These are phyloP conservation scores for Fusarium sp. DNA, from an alignment of 2,329 filamentous ascomycete species.

Conservation along the genomic window DNA sequence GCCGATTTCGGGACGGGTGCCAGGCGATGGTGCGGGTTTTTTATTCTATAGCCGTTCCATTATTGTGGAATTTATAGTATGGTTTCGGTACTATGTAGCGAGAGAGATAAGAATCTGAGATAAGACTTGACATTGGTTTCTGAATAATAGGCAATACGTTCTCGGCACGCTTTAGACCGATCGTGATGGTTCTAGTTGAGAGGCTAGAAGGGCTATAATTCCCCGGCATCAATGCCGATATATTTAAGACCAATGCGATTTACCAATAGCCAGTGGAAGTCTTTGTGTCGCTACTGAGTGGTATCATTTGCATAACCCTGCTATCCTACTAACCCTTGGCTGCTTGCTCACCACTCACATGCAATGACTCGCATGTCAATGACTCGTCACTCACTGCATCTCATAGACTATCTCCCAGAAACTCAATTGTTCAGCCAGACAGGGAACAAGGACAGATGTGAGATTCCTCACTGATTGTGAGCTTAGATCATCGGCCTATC, in stretches of 20 bases:
- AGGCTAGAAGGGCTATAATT: not conserved
- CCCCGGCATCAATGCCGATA: not conserved
- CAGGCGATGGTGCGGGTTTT: not conserved
- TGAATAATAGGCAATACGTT: not conserved
- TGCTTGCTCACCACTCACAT: not conserved
- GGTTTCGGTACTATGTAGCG: not conserved
- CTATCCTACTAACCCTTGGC: too few species aligned
- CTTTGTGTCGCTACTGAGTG: too few species aligned
- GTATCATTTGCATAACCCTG: too few species aligned
- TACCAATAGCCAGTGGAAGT: not conserved
- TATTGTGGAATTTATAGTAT: not conserved
- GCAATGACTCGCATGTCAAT: not conserved
- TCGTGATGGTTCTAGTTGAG: not conserved
- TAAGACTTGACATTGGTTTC: not conserved
- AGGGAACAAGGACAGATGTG: not conserved
- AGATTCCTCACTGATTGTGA: not conserved
- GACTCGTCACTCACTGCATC: not conserved
- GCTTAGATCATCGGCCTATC: fast-evolving
- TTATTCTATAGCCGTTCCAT: not conserved
- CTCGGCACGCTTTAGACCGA: not conserved
- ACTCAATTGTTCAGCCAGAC: not conserved
- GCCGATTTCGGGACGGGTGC: not conserved
- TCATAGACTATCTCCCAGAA: not conserved
- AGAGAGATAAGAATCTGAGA: not conserved
- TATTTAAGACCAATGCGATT: not conserved